Base-by-base conservation (phyloP, 805 yeast species). In the Barnettozyma sp. region DNA sequence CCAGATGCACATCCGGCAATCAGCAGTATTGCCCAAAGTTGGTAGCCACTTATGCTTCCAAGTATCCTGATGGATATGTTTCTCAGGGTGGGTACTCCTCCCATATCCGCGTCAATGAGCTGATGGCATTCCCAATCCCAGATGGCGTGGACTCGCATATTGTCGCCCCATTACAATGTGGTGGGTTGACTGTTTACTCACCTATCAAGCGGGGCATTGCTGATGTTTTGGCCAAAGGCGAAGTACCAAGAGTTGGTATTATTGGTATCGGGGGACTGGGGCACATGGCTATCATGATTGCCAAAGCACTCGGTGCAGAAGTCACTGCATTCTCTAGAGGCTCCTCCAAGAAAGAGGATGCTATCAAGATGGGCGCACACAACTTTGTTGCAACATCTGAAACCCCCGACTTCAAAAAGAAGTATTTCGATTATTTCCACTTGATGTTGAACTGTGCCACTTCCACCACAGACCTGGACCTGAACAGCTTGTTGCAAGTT, bases 161-260 rank as follows among this genome's bases (percentile, higher is more conserved):
- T 19, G 84, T 76, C 20, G 87, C 86, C 4, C 87, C 88, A 35
- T 61, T 82, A 60, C 60, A 80, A 62, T 82, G 90, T 64, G 90
- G 85, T 38, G 90, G 90, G 37, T 62, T 78, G 53, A 82, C 90
- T 10, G 78, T 75, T 11, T 81, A 63, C 61, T 71, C 83, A 7
- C 90, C 90, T 37, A 58, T 82, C 46, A 62, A 70, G 40, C 66
- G 78, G 56, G 50, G 50, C 22, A 48, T 52, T 21, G 33, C 45
- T 37, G 54, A 44, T 32, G 30, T 45, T 14, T 22, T 50, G 17
- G 43, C 31, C 3, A 41, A 40, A 22, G 46, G 51, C 31, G 38
- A 42, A 34, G 30, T 26, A n/a, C 58, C 62, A 54, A 63, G 64
- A 37, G 73, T 73, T 33, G 79, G 76, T 45, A 61, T 75, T 41